A percentile compares a stretch with the other conserved stretches of the same genome.
Evolutionary conservation across 805 yeast species (phyloP).

Genomic region (Yarrowia osloensis): DNA sequence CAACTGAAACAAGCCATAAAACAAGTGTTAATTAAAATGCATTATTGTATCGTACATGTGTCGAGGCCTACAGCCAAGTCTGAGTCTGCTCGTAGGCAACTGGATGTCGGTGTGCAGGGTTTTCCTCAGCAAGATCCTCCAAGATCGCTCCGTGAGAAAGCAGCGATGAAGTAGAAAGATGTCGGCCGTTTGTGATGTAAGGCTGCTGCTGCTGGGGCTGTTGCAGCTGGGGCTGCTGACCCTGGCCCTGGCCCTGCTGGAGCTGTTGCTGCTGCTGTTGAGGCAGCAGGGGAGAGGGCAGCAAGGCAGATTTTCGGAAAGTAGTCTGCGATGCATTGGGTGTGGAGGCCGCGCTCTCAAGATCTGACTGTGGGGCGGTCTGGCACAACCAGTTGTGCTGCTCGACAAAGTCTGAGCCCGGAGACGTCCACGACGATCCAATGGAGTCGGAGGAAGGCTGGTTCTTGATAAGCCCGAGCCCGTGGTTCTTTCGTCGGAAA

Average conservation of each 20-base stretch:
- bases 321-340: slow-evolving; percentile 3
- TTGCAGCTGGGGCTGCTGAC: background rate
- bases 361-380: slow-evolving; percentile 12
- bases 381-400: slow-evolving; percentile 38
- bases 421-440: slow-evolving; percentile 35
- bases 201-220: background rate
- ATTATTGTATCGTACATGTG: background rate
- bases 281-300: slow-evolving; percentile 33
- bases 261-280: background rate
- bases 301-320: slow-evolving; percentile 32
- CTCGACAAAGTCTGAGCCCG: slow-evolving; percentile 37
- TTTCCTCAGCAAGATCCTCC: slow-evolving; percentile 33
- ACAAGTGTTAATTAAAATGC: background rate
- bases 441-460: slow-evolving; percentile 36
- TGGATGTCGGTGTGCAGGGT: background rate
- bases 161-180: slow-evolving; percentile 19
- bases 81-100: background rate
- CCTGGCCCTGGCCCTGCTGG: background rate
- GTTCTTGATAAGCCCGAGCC: slow-evolving; percentile 27
- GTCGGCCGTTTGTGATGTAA: slow-evolving; percentile 2
- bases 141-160: slow-evolving; percentile 27
- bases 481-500: slow-evolving; percentile 1
- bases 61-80: background rate
- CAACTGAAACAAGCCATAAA: too few relatives aligned
- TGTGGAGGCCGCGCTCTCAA: slow-evolving; percentile 11